Conservation (phyloP, 2,329 filamentous ascomycete genomes). For the Sporothrix pseudoabietina region DNA sequence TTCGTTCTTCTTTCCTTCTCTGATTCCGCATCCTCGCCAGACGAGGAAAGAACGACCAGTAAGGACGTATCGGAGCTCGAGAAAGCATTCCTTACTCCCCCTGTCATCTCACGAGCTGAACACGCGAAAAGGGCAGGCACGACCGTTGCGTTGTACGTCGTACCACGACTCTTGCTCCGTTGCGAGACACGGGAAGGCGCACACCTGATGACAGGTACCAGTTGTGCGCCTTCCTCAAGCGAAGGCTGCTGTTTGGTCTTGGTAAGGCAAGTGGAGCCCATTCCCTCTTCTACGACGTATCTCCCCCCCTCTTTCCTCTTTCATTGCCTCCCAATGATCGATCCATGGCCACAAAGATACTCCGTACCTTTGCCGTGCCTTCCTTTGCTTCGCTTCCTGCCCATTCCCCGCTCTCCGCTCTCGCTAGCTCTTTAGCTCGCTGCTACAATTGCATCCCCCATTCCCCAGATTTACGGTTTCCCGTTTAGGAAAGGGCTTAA, state of each 20-base stretch:
- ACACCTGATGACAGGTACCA: not conserved
- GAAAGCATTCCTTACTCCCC: not conserved
- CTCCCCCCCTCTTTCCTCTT: not conserved
- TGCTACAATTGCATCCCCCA: constrained; percentile 1
- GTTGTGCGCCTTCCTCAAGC: not conserved
- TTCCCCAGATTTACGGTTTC: constrained; percentile 24
- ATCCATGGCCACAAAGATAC: not conserved
- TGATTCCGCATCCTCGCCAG: not conserved
- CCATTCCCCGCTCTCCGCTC: constrained; percentile 8
- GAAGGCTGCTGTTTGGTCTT: not conserved
- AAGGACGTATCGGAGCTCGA: not conserved
- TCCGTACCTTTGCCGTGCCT: not conserved
- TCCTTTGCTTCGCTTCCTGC: not conserved
- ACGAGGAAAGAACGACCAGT: not conserved
- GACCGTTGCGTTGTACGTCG: not conserved
- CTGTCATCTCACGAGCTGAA: not conserved
- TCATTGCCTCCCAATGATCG: not conserved
- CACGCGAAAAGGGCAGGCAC: constrained; percentile 2
- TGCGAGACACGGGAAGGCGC: not conserved
- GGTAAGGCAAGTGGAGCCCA: not conserved
- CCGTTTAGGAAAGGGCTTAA: not conserved
- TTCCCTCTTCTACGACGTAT: not conserved
- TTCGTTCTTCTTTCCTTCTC: not conserved
- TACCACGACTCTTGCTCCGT: not conserved
- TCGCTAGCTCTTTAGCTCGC: not conserved